Conservation (phyloP, 208 protist species). For the Leptomonas pyrrhocoris region DNA sequence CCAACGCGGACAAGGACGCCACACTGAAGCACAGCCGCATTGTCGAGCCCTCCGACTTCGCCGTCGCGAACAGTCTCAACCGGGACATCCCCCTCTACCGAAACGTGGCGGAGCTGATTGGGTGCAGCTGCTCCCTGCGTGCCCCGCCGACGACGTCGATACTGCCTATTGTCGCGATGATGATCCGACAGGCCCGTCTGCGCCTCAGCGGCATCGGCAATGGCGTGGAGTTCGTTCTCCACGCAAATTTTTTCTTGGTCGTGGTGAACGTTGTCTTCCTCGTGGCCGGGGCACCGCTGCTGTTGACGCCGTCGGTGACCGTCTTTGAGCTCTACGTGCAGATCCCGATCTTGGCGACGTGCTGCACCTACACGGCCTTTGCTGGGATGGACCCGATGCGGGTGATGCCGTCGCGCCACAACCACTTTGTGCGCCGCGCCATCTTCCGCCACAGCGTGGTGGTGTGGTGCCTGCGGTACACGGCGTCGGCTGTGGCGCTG, state of each 20-base stretch:
- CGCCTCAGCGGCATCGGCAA: slow-evolving; percentile 86
- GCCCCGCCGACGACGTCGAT: slow-evolving; percentile 76
- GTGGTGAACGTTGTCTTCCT: slow-evolving; percentile 67
- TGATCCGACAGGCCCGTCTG: slow-evolving; percentile 83
- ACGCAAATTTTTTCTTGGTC: slow-evolving; percentile 81
- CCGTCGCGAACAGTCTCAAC: slow-evolving; percentile 55
- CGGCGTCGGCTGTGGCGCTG: slow-evolving; percentile 65
- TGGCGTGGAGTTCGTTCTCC: slow-evolving; percentile 82
- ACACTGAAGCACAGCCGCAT: slow-evolving; percentile 54
- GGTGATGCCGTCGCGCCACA: slow-evolving; percentile 81
- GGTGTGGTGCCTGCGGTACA: slow-evolving; percentile 83
- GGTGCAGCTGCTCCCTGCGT: slow-evolving; percentile 78
- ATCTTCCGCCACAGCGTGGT: slow-evolving; percentile 80
- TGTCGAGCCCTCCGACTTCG: slow-evolving; percentile 79
- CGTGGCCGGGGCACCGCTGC: slow-evolving; percentile 59
- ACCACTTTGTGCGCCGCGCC: slow-evolving; percentile 83
- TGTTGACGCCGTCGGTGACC: slow-evolving; percentile 69
- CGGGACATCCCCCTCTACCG: slow-evolving; percentile 79
- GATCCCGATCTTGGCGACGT: slow-evolving; percentile 79
- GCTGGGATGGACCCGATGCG: slow-evolving; percentile 84
- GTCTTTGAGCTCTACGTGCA: slow-evolving; percentile 86
- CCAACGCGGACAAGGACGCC: slow-evolving; percentile 75
- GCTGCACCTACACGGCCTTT: slow-evolving; percentile 87
- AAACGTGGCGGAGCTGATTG: slow-evolving; percentile 87
- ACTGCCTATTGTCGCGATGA: slow-evolving; percentile 80